Evolutionary conservation across 805 yeast species (phyloP), one percentile per base, ranked within the genome.

Genomic region (Metschnikowia kunwiensis): DNA sequence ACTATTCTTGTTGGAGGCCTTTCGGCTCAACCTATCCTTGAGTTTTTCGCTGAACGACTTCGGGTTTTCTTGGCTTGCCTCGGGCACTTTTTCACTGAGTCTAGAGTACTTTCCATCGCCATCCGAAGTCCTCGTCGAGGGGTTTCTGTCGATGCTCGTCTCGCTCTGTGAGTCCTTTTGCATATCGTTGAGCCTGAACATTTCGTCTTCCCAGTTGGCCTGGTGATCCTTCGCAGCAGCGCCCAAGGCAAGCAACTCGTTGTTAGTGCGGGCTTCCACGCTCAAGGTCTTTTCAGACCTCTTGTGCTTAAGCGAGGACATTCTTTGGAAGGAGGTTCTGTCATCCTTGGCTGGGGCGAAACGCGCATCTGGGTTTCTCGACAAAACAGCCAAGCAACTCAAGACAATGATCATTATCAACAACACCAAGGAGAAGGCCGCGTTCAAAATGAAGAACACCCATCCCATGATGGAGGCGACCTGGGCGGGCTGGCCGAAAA

Each of bases 391-490:
- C 51, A 79, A 63, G n/a, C 63, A 57, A 38, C 81, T 74, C 49
- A 83, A 80, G 2, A 78, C 78, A 42, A 88, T 70, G 51, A 86
- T 81, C 65, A 81, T 61, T 23, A 88, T 48, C 57, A 89, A 72
- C 49, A 89, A 67, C 34, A 86, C 70, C 47, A 86, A 70, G 7
- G 95, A 78, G 55, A 85, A 88, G 4, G 91, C 94, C 5, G 96
- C 96, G 58, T 89, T 89, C 58, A 89, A 60, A 38, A 89, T 72
- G 59, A 89, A 89, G 63, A 86, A 89, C 2, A 89, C 72, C 78
- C 95, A 83, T 1, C 94, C 97, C 95, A 89, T 86, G 38, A 89
- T 77, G 1, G 95, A 81, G 10, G 80, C 68, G 9, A 86, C 96
- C 7, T 77, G 74, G 14, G 79, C 80, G 7, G 86, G 80, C 63